Evolutionary conservation across 2,329 filamentous ascomycete genomes (phyloP).

Genomic region (Microdochium nivale): DNA sequence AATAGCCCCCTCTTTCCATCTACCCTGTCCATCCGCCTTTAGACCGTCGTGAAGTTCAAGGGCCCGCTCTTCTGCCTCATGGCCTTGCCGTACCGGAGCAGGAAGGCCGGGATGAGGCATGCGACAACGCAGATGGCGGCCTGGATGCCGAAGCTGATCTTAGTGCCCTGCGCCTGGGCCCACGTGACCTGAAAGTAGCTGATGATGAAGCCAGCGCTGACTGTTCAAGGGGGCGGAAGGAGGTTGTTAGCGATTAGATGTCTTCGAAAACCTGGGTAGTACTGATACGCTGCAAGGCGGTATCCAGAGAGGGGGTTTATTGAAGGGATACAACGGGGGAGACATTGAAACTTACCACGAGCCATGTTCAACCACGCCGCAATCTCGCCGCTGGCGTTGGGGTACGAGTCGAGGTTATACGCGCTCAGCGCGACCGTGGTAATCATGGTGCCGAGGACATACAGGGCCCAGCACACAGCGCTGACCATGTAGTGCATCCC

Average conservation of each 20-base stretch:
- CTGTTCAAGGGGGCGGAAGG: not conserved
- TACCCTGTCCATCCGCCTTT: not conserved
- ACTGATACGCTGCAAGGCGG: no score
- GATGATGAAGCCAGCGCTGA: slow-evolving; percentile 40
- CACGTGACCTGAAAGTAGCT: slow-evolving; percentile 44
- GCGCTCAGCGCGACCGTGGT: slow-evolving; percentile 41
- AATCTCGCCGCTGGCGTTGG: slow-evolving; percentile 44
- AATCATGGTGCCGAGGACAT: slow-evolving; percentile 47
- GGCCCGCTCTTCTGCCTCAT: slow-evolving; percentile 25
- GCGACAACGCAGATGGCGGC: slow-evolving; percentile 27
- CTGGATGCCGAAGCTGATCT: slow-evolving; percentile 36
- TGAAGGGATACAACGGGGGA: not conserved
- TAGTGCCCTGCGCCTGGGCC: slow-evolving; percentile 32
- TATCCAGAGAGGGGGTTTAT: not conserved
- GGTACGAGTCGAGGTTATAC: slow-evolving; percentile 46
- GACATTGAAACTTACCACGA: slow-evolving; percentile 15
- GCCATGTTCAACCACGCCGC: slow-evolving; percentile 42
- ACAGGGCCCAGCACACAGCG: slow-evolving; percentile 41
- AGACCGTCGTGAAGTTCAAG: slow-evolving; percentile 21
- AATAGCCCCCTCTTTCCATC: not conserved
- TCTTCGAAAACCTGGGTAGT: not conserved
- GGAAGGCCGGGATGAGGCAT: slow-evolving; percentile 23
- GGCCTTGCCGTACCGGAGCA: slow-evolving; percentile 27
- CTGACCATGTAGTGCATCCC: slow-evolving; percentile 43
- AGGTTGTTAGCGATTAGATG: no score